Conservation (phyloP, 441 rosid genomes). For the Erodium trifolium region DNA sequence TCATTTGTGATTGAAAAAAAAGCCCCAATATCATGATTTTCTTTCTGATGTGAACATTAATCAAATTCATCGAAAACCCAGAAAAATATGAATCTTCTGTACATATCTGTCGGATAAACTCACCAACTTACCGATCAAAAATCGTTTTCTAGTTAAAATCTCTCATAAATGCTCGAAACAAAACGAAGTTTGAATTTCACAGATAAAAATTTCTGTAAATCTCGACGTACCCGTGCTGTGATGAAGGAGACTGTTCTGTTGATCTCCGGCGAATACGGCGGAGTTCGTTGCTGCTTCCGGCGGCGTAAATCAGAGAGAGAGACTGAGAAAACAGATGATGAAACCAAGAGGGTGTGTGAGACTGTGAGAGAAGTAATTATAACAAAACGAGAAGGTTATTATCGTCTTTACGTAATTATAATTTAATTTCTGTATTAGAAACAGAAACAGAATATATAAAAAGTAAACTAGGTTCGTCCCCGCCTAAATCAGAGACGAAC, state of each 20-base stretch:
- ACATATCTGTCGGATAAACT: too few relatives aligned
- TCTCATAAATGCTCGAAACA: background rate
- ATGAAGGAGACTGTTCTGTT: background rate
- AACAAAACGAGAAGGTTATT: background rate
- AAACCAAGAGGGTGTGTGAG: background rate
- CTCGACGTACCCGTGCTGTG: background rate
- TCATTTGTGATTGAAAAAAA: background rate
- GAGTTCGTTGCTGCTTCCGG: background rate
- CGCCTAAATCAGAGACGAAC: constrained; percentile 23
- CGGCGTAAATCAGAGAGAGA: background rate
- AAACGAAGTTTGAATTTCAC: background rate
- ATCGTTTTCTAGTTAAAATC: background rate
- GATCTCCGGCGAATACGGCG: background rate
- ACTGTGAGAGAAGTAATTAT: background rate
- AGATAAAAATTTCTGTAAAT: background rate
- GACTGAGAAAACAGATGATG: background rate
- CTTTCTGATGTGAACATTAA: background rate
- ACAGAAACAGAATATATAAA: background rate
- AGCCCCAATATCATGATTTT: background rate
- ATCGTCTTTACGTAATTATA: background rate
- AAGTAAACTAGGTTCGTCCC: constrained; percentile 2
- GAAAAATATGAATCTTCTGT: background rate
- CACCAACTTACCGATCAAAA: background rate
- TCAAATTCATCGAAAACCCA: background rate
- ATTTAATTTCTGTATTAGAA: background rate